These are phyloP conservation scores for Xanthoceras sorbifolium DNA, from an alignment of 345 rosid genomes.

Conservation along the genomic window DNA sequence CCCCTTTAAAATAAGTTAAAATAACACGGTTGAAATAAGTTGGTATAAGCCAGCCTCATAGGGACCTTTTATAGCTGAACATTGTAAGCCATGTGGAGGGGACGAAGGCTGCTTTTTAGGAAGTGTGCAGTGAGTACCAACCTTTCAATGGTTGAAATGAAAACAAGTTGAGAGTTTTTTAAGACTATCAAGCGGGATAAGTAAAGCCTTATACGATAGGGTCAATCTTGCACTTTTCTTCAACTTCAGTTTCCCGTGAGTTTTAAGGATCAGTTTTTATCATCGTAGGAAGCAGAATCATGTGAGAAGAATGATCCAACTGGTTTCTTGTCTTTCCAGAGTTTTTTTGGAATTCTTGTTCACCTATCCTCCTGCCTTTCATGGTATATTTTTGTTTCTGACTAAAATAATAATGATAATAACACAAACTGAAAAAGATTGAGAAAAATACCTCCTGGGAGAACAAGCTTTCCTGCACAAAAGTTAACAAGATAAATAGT, in stretches of 20 bases:
- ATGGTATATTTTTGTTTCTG: background rate
- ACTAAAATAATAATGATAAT: background rate
- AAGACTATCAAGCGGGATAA: background rate
- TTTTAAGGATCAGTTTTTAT: background rate
- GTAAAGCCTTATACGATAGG: background rate
- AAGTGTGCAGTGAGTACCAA: background rate
- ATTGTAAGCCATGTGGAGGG: background rate
- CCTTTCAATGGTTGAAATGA: background rate
- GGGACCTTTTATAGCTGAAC: background rate
- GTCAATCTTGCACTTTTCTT: background rate
- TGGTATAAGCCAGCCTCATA: background rate
- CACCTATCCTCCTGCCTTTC: background rate
- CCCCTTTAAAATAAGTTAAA: background rate
- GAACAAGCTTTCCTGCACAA: constrained; percentile 84
- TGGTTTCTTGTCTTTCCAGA: background rate
- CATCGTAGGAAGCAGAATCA: background rate
- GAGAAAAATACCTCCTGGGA: constrained; percentile 72
- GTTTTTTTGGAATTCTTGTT: background rate
- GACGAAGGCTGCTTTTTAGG: background rate
- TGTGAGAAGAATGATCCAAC: background rate
- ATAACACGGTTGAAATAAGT: background rate
- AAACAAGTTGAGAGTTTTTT: background rate
- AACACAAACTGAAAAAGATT: constrained; percentile 5
- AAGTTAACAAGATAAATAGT: constrained; percentile 23
- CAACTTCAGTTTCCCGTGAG: background rate